These are phyloP conservation scores for Verticillium albo-atrum DNA, from an alignment of 2,329 filamentous ascomycete species.

Conservation along the genomic window DNA sequence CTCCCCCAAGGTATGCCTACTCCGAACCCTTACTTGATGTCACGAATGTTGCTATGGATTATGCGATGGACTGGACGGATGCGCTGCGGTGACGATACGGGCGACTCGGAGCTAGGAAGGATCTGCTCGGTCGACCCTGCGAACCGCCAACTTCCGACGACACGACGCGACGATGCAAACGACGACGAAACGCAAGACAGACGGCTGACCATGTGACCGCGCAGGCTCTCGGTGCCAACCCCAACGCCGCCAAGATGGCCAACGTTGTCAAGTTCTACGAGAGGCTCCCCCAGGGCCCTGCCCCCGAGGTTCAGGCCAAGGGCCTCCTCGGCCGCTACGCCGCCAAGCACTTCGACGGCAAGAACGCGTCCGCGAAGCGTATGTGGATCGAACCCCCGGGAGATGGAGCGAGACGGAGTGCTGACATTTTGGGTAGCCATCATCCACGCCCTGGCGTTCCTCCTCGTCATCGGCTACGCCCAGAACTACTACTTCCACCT, in stretches of 20 bases:
- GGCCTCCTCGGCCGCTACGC: constrained; percentile 88
- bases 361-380: constrained; percentile 87
- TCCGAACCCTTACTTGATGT: not conserved
- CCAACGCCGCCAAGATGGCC: constrained; percentile 96
- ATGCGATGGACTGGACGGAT: constrained; percentile 2
- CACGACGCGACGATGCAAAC: not conserved
- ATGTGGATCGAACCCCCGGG: constrained; percentile 38
- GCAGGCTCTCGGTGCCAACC: constrained; percentile 88
- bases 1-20: constrained; percentile 71
- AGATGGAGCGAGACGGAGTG: not conserved
- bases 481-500: constrained; percentile 99
- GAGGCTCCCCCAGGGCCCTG: constrained; percentile 89
- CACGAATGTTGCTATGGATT: constrained; percentile 3
- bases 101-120: constrained; percentile 2
- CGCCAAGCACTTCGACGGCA: constrained; percentile 80
- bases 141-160: not conserved
- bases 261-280: constrained; percentile 98
- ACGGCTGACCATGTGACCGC: not conserved
- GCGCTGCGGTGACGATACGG: not conserved
- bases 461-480: constrained; percentile 83
- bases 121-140: constrained; percentile 3
- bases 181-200: not conserved
- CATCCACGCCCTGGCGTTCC: constrained; percentile 74
- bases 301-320: constrained; percentile 75
- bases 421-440: constrained; percentile 58